Evolutionary conservation across 129 eudicot species (phyloP), one percentile per base, ranked within the genome.

Genomic region (Helichrysum umbraculigerum): DNA sequence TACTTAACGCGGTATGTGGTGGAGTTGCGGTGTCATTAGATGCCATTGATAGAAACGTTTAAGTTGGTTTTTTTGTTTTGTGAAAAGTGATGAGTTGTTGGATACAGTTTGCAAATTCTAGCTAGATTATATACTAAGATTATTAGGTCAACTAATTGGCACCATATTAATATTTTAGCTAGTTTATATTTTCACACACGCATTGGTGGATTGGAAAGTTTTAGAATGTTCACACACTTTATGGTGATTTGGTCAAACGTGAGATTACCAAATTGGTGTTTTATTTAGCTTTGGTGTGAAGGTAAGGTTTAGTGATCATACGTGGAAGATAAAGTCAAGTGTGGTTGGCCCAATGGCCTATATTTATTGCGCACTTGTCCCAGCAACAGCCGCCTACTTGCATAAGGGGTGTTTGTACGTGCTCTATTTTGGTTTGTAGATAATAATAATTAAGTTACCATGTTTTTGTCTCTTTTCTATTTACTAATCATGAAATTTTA

Each of bases 1-100:
- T 80, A n/a, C 79, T 66, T 17, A 51, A 37, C 2, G 81, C 78
- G 10, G 54, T 81, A 19, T 73, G 73, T 39, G 86, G 81, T 7
- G 88, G 78, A 63, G 64, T 69, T 6, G 67, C 51, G 51, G 78
- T 72, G 52, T 79, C 63, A 7, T 21, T 58, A 58, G 67, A 62
- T 28, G 67, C 39, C 67, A 62, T 62, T 25, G 37, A 9, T 62
- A 29, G 67, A 62, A 25, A 25, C 28, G 28, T 25, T 4, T 10
- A 28, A 34, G 25, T 21, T 58, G 56, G 21, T 33, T 56, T 6
- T 21, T 25, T 2, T 12, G 32, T 47, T 15, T 41, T 28, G 44
- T 0, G 2, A 77, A 62, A 25, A 59, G 76, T 70, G 54, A 12
- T 14, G 17, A 11, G 52, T 60, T 35, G 52, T 20, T 60, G 37